A percentile compares a stretch with the other conserved stretches of the same genome.
phyloP scores from a whole-genome alignment of 768 basidiomycete genomes.

The Candolleomyces eurysporus region DNA sequence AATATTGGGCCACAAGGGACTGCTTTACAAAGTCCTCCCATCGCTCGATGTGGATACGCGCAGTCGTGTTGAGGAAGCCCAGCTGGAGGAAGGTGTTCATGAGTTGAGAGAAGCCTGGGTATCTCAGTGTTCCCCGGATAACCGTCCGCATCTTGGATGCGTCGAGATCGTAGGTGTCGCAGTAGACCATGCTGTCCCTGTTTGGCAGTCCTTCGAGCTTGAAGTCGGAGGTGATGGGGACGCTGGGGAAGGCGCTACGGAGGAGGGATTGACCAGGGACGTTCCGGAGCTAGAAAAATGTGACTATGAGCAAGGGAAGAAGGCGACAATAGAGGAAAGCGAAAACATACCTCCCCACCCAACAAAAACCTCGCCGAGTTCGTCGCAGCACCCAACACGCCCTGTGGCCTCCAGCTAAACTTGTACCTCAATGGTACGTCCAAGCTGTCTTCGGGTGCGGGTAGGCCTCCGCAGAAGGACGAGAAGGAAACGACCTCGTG shows the following conservation, averaged over 20 bases:
- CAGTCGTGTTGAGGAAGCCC: constrained; percentile 58
- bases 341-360: constrained; percentile 44
- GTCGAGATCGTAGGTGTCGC: constrained; percentile 57
- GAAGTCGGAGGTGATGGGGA: constrained; percentile 63
- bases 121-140: constrained; percentile 86
- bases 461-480: constrained; percentile 92
- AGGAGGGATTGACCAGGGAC: constrained; percentile 58
- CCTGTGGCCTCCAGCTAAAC: constrained; percentile 91
- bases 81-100: constrained; percentile 71
- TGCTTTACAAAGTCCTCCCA: constrained; percentile 37
- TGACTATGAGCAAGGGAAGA: not conserved
- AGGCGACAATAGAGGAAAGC: not conserved
- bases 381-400: constrained; percentile 77
- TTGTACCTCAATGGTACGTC: constrained; percentile 83
- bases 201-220: constrained; percentile 85
- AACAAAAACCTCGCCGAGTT: constrained; percentile 72
- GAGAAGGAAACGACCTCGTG: constrained; percentile 70
- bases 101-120: constrained; percentile 76
- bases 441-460: constrained; percentile 33
- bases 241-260: constrained; percentile 54
- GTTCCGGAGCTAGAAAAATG: constrained; percentile 32
- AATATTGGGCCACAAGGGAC: constrained; percentile 21
- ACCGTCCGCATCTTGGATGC: constrained; percentile 52
- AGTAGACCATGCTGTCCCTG: constrained; percentile 75
- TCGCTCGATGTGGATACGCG: constrained; percentile 34